Evolutionary conservation across 148 eudicot genomes (phyloP), one percentile per base, ranked within the genome.

Genomic region (Nyssa sinensis): DNA sequence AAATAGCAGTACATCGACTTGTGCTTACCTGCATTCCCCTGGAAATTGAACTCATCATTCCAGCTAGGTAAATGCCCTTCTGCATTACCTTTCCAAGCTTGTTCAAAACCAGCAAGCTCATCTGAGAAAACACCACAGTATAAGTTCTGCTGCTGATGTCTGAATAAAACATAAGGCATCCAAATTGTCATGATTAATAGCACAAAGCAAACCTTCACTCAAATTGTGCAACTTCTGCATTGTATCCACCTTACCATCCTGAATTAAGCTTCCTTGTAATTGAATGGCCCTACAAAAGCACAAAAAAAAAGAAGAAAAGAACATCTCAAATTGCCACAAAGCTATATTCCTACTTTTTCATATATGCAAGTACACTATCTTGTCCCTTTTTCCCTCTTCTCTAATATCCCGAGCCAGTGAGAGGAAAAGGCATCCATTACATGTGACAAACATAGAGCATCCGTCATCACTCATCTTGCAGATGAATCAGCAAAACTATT

Each of bases 231-330:
- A 81, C 53, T 89, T 87, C 79, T 93, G 91, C 77, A 70, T 49
- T 62, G 92, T 91, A 32, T 91, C 94, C 80, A 89, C 94, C 73
- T 83, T 85, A 14, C 98, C 98, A 76, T 89, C n/a, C 97, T 24
- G 94, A 72, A 70, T 78, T 82, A 62, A 93, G 91, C 82, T 83
- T 93, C 83, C 97, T 86, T 39, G 88, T 81, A 21, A 91, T 74
- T 4, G 97, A 86, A 82, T 89, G 94, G 27, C 97, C 98, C 98
- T 93, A 75, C 30, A 53, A 57, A 27, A 33, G 62, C 71, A 33
- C 29, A 63, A 64, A 72, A 23, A n/a, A n/a, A n/a, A n/a, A n/a
- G n/a, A n/a, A n/a, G n/a, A n/a, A n/a, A n/a, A n/a, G n/a, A n/a
- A 12, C 13, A 64, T 25, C 24, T 69, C 29, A 71, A 60, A n/a